Evolutionary conservation across 1,284 basidiomycete genomes (phyloP), one percentile per base, ranked within the genome.

Genomic region (Trichosporon ovoides): DNA sequence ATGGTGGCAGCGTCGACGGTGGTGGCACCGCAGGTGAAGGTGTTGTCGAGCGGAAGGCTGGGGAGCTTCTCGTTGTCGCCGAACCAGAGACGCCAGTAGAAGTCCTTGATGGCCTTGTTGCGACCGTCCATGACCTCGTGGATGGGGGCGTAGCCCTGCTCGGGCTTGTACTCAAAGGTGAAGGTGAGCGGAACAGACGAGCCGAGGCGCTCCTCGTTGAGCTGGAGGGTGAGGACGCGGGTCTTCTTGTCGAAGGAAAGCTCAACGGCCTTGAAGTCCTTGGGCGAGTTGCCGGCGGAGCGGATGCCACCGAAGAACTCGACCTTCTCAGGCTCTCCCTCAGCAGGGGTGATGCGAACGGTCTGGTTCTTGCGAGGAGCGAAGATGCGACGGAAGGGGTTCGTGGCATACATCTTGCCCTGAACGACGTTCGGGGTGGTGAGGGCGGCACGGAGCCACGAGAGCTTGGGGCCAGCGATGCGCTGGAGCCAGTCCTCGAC

Each of bases 51-150:
- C 64, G 86, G 82, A 65, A 97, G 85, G 16, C 82, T 75, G 20
- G 91, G 90, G 36, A 94, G 82, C 3, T 76, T 76, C 66, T 87
- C 84, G 64, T 89, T 82, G 71, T 91, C 89, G 48, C 92, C 90
- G 73, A 93, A 94, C 94, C 94, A 97, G 35, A 97, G 79, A 72
- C 87, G 87, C 94, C 94, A 98, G 81, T 97, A 95, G 74, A 94
- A 94, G 67, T 87, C 84, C 80, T 98, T 98, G 82, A 98, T 96
- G 63, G 90, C 85, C 65, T 82, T 82, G 80, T 95, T 98, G 69
- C 95, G 88, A 64, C 84, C 89, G 14, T 85, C 82, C 24, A 86
- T 83, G 64, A 94, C 80, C 76, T 98, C 95, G 73, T 97, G 94
- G 68, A 98, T 93, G 33, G 95, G 92, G 5, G 91, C 89, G 67